Evolutionary conservation across 139 green algal genomes (phyloP), one percentile per base, ranked within the genome.

Genomic region (Auxenochlorella protothecoides): DNA sequence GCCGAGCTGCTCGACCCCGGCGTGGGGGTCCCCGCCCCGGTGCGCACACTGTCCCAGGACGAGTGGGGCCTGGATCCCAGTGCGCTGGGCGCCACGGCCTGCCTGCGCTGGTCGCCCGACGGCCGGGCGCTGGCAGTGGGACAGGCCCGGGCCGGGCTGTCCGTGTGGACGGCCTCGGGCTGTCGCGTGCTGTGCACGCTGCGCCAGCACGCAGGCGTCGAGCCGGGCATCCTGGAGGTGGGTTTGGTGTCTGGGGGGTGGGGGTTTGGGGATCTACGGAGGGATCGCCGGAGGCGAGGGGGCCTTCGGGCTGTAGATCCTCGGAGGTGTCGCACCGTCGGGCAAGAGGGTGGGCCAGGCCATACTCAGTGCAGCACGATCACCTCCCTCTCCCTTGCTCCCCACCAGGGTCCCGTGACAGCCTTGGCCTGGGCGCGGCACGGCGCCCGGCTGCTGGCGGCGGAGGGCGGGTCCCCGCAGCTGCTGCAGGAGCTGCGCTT

Each of bases 121-220:
- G 80, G 85, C 62, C 73, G 74, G 14, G 80, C 78, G 13, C 68
- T 89, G 55, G 81, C 84, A 2, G 84, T 92, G 11, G 89, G 89
- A 2, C 92, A 90, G 69, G 68, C 56, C 44, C 56, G 71, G 16
- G 82, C 89, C 59, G 89, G 89, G 55, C 61, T 93, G 54, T 85
- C 82, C 15, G 81, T 93, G 71, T 95, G 72, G 92, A 88, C 85
- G 3, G 81, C 88, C 4, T 88, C 82, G 6, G 89, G 89, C 59
- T 95, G 89, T 81, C 80, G 89, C 66, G 73, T 95, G 53, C 81
- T 93, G 81, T 92, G 85, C 84, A 87, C 81, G 4, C 77, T 91
- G 76, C 83, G 82, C 15, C 88, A 93, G 74, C 69, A 75, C 0
- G 56, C 59, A 8, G 70, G 61, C 27, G 51, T 11, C 8, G 72